Evolutionary conservation across 2,329 filamentous ascomycete genomes (phyloP).

Genomic region (Penicillium sp.): DNA sequence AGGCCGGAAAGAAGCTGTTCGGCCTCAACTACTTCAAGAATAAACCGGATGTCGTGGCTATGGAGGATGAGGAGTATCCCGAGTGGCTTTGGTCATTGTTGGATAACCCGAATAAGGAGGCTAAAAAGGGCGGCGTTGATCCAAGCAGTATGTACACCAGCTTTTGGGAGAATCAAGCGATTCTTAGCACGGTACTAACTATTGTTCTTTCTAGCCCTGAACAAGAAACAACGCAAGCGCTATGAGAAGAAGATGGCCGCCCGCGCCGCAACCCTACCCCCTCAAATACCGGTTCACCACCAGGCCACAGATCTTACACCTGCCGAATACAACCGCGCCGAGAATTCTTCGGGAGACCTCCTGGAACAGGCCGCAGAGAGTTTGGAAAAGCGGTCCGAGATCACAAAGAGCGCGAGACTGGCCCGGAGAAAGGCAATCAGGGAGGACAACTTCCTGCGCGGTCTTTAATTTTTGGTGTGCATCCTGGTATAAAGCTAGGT

Average conservation of each 20-base stretch:
- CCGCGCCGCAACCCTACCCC: slow-evolving; percentile 43
- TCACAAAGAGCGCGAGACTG: slow-evolving; percentile 50
- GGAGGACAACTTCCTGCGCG: slow-evolving; percentile 54
- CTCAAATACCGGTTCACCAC: slow-evolving; percentile 50
- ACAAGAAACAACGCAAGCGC: slow-evolving; percentile 53
- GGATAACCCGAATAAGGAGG: slow-evolving; percentile 41
- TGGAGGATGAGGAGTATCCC: slow-evolving; percentile 54
- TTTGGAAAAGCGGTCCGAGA: slow-evolving; percentile 44
- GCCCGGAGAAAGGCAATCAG: slow-evolving; percentile 53
- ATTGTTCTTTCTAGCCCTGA: slow-evolving; percentile 41
- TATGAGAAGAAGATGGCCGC: slow-evolving; percentile 54
- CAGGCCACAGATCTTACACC: slow-evolving; percentile 51
- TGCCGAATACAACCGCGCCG: slow-evolving; percentile 39
- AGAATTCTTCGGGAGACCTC: slow-evolving; percentile 26
- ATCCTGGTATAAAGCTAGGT: not conserved
- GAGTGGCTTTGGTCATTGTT: slow-evolving; percentile 54
- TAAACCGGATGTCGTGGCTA: slow-evolving; percentile 49
- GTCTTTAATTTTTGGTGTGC: slow-evolving; percentile 41
- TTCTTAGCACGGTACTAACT: slow-evolving; percentile 21
- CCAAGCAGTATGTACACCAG: slow-evolving; percentile 40
- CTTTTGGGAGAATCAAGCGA: not conserved
- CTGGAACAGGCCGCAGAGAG: slow-evolving; percentile 42
- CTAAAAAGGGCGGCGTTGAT: slow-evolving; percentile 45
- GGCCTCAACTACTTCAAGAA: slow-evolving; percentile 55
- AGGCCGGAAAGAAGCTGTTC: slow-evolving; percentile 45